Conservation (phyloP, 306 rosid species). For the Pyrus pyrifolia region DNA sequence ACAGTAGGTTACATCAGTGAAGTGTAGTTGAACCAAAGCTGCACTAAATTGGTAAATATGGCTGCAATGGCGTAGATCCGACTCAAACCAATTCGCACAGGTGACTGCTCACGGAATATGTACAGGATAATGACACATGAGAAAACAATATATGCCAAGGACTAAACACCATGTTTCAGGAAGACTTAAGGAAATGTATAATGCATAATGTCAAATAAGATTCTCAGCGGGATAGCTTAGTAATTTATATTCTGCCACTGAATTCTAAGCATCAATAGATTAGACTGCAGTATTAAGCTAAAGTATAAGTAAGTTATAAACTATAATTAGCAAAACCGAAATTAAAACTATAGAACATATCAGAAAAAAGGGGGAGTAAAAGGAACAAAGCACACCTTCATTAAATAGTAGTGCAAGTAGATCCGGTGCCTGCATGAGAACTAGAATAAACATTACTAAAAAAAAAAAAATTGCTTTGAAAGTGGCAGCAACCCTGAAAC, state of each 20-base stretch:
- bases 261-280: background rate
- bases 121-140: background rate
- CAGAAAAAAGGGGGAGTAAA: background rate
- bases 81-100: background rate
- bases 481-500: background rate
- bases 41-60: background rate
- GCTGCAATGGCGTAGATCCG: background rate
- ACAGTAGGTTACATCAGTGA: background rate
- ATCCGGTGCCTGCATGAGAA: constrained; percentile 72
- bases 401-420: constrained; percentile 67
- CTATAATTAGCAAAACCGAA: background rate
- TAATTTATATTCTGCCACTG: background rate
- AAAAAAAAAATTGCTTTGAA: background rate
- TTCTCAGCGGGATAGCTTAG: background rate
- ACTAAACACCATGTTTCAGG: background rate
- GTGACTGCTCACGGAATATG: constrained; percentile 8
- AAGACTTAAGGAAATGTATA: too few relatives aligned
- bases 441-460: constrained; percentile 29
- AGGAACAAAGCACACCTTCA: constrained; percentile 40
- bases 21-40: constrained; percentile 6
- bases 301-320: background rate
- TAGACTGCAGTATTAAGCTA: background rate
- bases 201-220: too few relatives aligned
- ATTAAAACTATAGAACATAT: background rate
- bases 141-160: background rate